Evolutionary conservation across 129 eudicot species (phyloP).

Genomic region (Flaveria brownii): DNA sequence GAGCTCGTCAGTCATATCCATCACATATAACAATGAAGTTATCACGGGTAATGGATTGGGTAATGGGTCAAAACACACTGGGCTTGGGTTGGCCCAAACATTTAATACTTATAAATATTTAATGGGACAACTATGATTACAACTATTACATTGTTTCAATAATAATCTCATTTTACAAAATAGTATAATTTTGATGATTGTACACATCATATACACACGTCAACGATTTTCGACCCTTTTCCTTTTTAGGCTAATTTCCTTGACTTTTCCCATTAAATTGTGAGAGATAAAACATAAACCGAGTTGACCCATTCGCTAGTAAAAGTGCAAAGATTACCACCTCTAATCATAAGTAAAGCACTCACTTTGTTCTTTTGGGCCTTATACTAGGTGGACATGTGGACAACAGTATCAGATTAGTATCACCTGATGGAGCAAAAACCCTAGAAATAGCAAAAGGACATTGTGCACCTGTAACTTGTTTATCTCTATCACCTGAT

Average conservation of each 20-base stretch:
- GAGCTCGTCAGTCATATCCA: conserved; percentile 63
- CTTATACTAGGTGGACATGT: conserved; percentile 79
- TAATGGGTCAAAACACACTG: too few species aligned
- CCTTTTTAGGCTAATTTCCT: neutral
- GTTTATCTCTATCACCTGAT: conserved; percentile 73
- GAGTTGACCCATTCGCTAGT: neutral
- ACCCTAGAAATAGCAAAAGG: conserved; percentile 87
- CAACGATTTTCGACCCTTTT: neutral
- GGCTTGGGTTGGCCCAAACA: too few species aligned
- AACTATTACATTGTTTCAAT: too few species aligned
- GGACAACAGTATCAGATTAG: conserved; percentile 78
- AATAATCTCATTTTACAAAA: too few species aligned
- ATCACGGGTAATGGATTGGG: conserved; percentile 56
- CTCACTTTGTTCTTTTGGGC: conserved; percentile 18
- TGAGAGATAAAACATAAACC: neutral
- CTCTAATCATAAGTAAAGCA: neutral
- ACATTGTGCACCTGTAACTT: conserved; percentile 93
- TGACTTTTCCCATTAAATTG: neutral
- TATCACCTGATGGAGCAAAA: conserved; percentile 89
- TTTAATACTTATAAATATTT: too few species aligned
- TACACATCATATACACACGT: neutral
- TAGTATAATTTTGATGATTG: neutral
- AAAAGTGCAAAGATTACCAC: neutral
- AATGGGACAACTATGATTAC: neutral
- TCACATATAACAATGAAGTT: conserved; percentile 74